Evolutionary conservation across 208 protist genomes (phyloP), one percentile per base, ranked within the genome.

Genomic region (Crithidia mellificae): DNA sequence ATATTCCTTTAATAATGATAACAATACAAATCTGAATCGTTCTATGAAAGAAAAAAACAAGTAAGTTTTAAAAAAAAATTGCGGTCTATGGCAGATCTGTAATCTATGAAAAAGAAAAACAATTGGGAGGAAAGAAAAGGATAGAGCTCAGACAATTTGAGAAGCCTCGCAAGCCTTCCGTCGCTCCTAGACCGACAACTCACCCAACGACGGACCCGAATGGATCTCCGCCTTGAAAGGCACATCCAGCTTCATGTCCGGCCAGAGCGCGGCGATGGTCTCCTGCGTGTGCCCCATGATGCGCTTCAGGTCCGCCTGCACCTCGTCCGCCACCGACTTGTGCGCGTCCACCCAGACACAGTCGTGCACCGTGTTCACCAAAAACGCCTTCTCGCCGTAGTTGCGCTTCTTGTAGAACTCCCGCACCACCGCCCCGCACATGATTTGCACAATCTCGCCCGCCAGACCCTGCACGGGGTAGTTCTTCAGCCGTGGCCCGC

Each of bases 331-430:
- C 17, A 94, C 92, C 2, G 78, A 85, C 55, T 69, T 53, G 66
- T 97, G 92, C 49, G 81, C 82, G 74, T 97, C 92, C 55, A 97
- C 84, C 92, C 89, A 94, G 17, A 97, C 89, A 69, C 90, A 95
- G 76, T 97, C 92, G 74, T 97, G 92, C 36, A 97, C 90, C 1
- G 87, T 94, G 74, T 97, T 97, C 20, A 95, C 88, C 7, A 97
- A 64, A 72, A 94, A 95, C 38, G 92, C 92, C 76, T 83, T 90
- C 46, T 84, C 63, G 32, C 80, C 67, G 62, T 94, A 96, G 67
- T 95, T 93, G 39, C 71, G 54, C 49, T 81, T 83, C 43, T 74
- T 70, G 66, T 87, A 92, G 52, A 97, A 94, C 34, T 77, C 74
- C n/a, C 89, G 89, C 25, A 92, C 74, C 29, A 97, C 80, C 43